phyloP scores from a whole-genome alignment of 1,139 yeast species.

The Pichia sp. region DNA sequence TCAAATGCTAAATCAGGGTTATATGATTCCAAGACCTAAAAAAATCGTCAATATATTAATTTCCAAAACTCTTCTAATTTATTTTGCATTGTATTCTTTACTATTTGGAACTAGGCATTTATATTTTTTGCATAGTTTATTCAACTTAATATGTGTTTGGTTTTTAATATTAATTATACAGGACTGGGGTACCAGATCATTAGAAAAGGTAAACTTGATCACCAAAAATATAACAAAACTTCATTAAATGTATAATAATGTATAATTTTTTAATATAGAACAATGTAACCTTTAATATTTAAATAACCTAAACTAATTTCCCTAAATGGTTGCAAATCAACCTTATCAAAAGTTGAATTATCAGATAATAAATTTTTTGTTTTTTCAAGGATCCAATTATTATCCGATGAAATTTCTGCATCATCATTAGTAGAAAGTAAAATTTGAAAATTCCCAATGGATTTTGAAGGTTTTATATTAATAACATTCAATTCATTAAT shows the following conservation, averaged over 20 bases:
- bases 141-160: slow-evolving; percentile 44
- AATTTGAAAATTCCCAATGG: slow-evolving; percentile 20
- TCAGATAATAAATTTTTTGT: not conserved
- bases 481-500: slow-evolving; percentile 14
- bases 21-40: slow-evolving; percentile 25
- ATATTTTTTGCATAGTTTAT: slow-evolving; percentile 63
- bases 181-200: slow-evolving; percentile 21
- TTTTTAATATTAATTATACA: slow-evolving; percentile 20
- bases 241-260: slow-evolving; percentile 3
- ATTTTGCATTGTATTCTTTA: slow-evolving; percentile 48
- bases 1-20: slow-evolving; percentile 38
- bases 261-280: slow-evolving; percentile 1
- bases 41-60: slow-evolving; percentile 27
- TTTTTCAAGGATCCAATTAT: slow-evolving; percentile 24
- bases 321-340: slow-evolving; percentile 17
- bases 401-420: slow-evolving; percentile 9
- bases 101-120: slow-evolving; percentile 65
- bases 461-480: slow-evolving; percentile 1
- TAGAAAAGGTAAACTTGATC: slow-evolving; percentile 14
- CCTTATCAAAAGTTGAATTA: slow-evolving; percentile 4
- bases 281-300: slow-evolving; percentile 23
- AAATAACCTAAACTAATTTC: slow-evolving; percentile 23
- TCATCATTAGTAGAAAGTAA: slow-evolving; percentile 20
- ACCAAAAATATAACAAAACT: slow-evolving; percentile 16
- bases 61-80: slow-evolving; percentile 33